Evolutionary conservation across 306 rosid species (phyloP).

Genomic region (Lupinus albus): DNA sequence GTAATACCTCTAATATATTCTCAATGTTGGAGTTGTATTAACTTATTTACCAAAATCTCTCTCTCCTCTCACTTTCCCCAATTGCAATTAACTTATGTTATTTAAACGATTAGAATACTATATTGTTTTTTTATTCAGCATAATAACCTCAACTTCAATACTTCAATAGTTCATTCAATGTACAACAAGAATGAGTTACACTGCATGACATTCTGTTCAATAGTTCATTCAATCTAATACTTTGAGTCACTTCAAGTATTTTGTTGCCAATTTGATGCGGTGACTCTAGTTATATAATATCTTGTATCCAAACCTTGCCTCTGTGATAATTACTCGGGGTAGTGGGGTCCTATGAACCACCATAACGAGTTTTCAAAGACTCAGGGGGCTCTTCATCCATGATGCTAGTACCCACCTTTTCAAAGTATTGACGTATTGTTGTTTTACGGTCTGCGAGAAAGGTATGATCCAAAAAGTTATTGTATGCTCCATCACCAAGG

Average conservation of each 20-base stretch:
- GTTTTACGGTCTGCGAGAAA: constrained; percentile 52
- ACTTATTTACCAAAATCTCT: too few relatives aligned
- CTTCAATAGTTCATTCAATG: too few relatives aligned
- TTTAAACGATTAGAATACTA: too few relatives aligned
- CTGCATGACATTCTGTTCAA: too few relatives aligned
- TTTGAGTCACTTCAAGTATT: too few relatives aligned
- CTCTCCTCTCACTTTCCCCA: neutral
- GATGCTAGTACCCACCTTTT: constrained; percentile 39
- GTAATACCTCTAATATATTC: too few relatives aligned
- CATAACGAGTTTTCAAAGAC: constrained; percentile 50
- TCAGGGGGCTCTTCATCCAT: constrained; percentile 54
- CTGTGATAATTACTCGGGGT: neutral
- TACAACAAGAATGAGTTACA: too few relatives aligned
- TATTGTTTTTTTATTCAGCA: too few relatives aligned
- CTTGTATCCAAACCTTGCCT: neutral
- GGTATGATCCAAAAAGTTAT: constrained; percentile 51
- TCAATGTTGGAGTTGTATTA: too few relatives aligned
- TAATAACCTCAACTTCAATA: too few relatives aligned
- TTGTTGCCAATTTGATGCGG: neutral
- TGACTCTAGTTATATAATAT: neutral
- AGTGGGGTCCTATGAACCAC: constrained; percentile 38
- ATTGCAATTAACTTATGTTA: neutral
- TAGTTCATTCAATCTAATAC: too few relatives aligned
- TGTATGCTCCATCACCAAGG: constrained; percentile 48
- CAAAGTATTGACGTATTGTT: constrained; percentile 49